These are phyloP conservation scores for Vicia sativa DNA, from an alignment of 306 rosid genomes.

Conservation along the genomic window DNA sequence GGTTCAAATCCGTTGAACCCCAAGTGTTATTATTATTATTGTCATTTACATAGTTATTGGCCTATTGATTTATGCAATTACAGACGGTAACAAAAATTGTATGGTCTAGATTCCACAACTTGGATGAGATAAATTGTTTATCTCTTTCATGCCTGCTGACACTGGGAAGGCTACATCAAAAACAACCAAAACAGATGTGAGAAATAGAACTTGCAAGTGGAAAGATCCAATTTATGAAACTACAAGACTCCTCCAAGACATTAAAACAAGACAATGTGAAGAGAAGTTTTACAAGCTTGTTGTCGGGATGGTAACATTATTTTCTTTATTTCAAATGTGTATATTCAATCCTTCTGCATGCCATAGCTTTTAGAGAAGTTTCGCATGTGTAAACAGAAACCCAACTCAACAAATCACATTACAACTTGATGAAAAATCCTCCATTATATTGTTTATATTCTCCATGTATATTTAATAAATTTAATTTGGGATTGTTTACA, in stretches of 20 bases:
- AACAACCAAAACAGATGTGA: slow-evolving; percentile 95
- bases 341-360: slow-evolving; percentile 5
- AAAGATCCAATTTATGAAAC: slow-evolving; percentile 97
- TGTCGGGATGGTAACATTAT: slow-evolving; percentile 79
- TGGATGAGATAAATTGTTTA: slow-evolving; percentile 96
- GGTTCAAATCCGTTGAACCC: too few species aligned
- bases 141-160: slow-evolving; percentile 84
- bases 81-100: slow-evolving; percentile 38
- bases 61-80: slow-evolving; percentile 35
- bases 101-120: slow-evolving; percentile 83
- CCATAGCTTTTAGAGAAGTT: slow-evolving; percentile 28
- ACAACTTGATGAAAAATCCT: slow-evolving; percentile 13
- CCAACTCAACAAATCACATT: slow-evolving; percentile 1
- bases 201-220: slow-evolving; percentile 99
- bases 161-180: slow-evolving; percentile 86
- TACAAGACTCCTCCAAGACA: slow-evolving; percentile 92
- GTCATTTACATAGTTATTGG: slow-evolving; percentile 18
- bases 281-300: slow-evolving; percentile 88
- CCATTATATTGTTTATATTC: slow-evolving; percentile 8
- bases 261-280: slow-evolving; percentile 79
- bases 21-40: neutral
- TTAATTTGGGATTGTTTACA: slow-evolving; percentile 11
- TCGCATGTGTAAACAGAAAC: slow-evolving; percentile 15
- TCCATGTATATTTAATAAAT: slow-evolving; percentile 8
- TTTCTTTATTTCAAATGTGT: slow-evolving; percentile 34